Evolutionary conservation across 2,329 filamentous ascomycete species (phyloP).

Genomic region (Tolypocladium pustulatum): DNA sequence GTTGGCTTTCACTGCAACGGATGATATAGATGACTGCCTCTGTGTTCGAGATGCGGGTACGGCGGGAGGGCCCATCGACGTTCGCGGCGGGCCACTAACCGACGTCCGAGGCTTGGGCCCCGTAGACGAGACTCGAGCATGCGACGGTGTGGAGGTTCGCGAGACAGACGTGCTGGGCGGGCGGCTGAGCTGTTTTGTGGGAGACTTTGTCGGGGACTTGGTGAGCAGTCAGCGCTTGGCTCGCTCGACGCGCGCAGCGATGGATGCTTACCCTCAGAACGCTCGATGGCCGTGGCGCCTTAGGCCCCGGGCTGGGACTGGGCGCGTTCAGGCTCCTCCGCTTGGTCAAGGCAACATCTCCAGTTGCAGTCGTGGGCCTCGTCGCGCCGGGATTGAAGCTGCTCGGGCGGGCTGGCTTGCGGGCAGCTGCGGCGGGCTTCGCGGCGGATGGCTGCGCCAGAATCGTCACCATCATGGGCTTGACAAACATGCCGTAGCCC

Average conservation of each 20-base stretch:
- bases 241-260: neutral
- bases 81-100: constrained; percentile 39
- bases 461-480: constrained; percentile 56
- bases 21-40: constrained; percentile 34
- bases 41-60: constrained; percentile 31
- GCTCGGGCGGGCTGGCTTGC: constrained; percentile 34
- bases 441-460: constrained; percentile 36
- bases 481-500: constrained; percentile 75
- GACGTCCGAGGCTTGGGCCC: constrained; percentile 44
- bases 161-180: constrained; percentile 50
- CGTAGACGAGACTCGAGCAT: constrained; percentile 33
- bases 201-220: constrained; percentile 69
- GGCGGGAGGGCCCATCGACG: constrained; percentile 59
- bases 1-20: constrained; percentile 22
- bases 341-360: constrained; percentile 45
- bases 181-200: constrained; percentile 58
- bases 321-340: constrained; percentile 61
- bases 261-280: constrained; percentile 39
- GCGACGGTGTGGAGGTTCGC: constrained; percentile 55
- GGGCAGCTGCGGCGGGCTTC: constrained; percentile 27
- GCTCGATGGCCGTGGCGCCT: constrained; percentile 43
- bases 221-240: neutral
- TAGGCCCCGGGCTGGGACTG: constrained; percentile 61
- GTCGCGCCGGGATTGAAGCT: constrained; percentile 33
- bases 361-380: constrained; percentile 25